A percentile compares a stretch with the other conserved stretches of the same genome.
Evolutionary conservation across 2,329 filamentous ascomycete genomes (phyloP).

Genomic region (Fusarium odoratissimum): DNA sequence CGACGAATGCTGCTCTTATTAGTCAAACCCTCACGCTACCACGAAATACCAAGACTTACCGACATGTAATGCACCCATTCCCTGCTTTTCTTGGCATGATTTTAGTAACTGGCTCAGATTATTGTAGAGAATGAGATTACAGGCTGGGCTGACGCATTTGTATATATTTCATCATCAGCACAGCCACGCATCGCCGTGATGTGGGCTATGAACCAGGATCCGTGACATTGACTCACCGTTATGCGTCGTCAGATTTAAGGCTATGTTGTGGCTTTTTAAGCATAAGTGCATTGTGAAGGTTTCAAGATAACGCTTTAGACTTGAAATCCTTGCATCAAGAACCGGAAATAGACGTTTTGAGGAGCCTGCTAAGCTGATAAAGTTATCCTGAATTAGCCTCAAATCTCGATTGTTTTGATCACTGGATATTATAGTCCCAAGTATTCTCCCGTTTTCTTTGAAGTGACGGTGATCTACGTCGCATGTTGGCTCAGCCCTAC

Average conservation of each 20-base stretch:
- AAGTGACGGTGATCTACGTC: not conserved
- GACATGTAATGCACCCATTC: slow-evolving; percentile 44
- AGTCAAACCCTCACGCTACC: not conserved
- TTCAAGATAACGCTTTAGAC: not conserved
- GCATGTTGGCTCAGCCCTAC: not conserved
- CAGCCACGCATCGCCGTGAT: slow-evolving; percentile 13
- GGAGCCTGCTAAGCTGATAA: too few species aligned
- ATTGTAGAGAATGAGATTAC: not conserved
- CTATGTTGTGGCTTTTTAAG: not conserved
- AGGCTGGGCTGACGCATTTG: not conserved
- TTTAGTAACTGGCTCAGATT: not conserved
- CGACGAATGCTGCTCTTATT: slow-evolving; percentile 47
- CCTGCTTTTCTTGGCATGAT: slow-evolving; percentile 42
- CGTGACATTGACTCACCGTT: not conserved
- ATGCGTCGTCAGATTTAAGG: not conserved
- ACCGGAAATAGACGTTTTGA: too few species aligned
- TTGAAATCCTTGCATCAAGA: not conserved
- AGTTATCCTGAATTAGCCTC: not conserved
- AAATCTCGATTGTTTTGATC: too few species aligned
- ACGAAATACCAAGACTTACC: slow-evolving; percentile 16
- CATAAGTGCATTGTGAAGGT: not conserved
- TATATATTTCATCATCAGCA: slow-evolving; percentile 8
- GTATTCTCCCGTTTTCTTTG: fast-evolving
- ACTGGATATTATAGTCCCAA: fast-evolving
- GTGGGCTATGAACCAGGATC: not conserved